phyloP scores from a whole-genome alignment of 2,329 filamentous ascomycete genomes.

The Neurospora sp. region DNA sequence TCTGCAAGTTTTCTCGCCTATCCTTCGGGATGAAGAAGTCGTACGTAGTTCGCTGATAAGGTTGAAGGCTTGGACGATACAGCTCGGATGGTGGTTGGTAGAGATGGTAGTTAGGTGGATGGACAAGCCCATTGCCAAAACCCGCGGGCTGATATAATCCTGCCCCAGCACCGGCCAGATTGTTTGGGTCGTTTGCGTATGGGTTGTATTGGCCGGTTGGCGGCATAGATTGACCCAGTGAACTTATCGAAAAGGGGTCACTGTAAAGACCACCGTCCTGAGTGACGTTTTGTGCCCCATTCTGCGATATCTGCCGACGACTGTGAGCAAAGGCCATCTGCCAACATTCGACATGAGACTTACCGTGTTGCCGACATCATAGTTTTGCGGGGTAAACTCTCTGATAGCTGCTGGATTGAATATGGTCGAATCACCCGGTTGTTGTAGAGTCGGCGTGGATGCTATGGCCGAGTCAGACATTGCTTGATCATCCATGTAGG shows the following conservation, averaged over 20 bases:
- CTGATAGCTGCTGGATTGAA: slow-evolving; percentile 49
- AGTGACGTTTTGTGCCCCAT: slow-evolving; percentile 33
- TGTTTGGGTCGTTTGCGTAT: slow-evolving; percentile 63
- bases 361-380: slow-evolving; percentile 40
- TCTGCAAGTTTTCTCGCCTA: slow-evolving; percentile 77
- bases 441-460: slow-evolving; percentile 29
- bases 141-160: slow-evolving; percentile 55
- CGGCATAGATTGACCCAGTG: slow-evolving; percentile 40
- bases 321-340: slow-evolving; percentile 1
- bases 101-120: slow-evolving; percentile 79
- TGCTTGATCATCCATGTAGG: background rate
- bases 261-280: slow-evolving; percentile 41
- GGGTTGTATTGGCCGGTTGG: slow-evolving; percentile 53
- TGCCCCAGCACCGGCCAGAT: slow-evolving; percentile 44
- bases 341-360: slow-evolving; percentile 11
- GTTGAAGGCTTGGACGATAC: slow-evolving; percentile 68
- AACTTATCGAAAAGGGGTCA: slow-evolving; percentile 53
- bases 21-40: slow-evolving; percentile 89
- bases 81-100: slow-evolving; percentile 74
- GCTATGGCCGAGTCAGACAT: slow-evolving; percentile 25
- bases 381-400: slow-evolving; percentile 49
- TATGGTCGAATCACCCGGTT: slow-evolving; percentile 16
- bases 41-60: slow-evolving; percentile 77
- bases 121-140: slow-evolving; percentile 39
- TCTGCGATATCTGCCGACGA: slow-evolving; percentile 2